These are phyloP conservation scores for Chlorella sp. DNA, from an alignment of 139 green algal species.

Conservation along the genomic window DNA sequence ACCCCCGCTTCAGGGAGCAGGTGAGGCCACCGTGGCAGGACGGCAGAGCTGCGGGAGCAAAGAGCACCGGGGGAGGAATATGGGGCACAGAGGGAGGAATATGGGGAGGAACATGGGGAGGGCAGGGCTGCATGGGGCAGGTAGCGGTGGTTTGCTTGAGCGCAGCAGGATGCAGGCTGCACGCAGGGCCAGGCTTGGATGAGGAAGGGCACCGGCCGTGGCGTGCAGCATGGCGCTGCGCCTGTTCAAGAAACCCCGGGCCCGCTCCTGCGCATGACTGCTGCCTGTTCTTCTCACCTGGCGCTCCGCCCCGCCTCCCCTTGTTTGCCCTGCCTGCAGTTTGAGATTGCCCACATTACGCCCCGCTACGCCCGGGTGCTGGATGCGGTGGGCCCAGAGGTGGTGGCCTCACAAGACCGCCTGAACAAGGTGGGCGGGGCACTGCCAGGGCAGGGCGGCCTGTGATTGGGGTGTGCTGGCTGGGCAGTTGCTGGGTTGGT, in stretches of 20 bases:
- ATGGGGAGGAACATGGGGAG: too few species aligned
- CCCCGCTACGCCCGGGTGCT: conserved; percentile 54
- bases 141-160: too few species aligned
- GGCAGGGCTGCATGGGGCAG: background rate
- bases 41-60: too few species aligned
- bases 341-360: conserved; percentile 65
- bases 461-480: background rate
- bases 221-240: background rate
- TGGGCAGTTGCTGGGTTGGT: too few species aligned
- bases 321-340: conserved; percentile 54
- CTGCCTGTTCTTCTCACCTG: too few species aligned
- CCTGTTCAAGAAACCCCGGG: too few species aligned
- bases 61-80: too few species aligned
- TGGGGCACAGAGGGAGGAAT: too few species aligned
- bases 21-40: background rate
- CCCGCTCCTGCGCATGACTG: too few species aligned
- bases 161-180: background rate
- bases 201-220: too few species aligned
- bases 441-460: background rate
- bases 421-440: conserved; percentile 34
- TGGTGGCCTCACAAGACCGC: conserved; percentile 45
- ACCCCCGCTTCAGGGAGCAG: conserved; percentile 63
- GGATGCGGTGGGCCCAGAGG: conserved; percentile 40
- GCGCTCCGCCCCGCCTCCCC: too few species aligned
- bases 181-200: background rate